A percentile compares a stretch with the other conserved stretches of the same genome.
phyloP scores from a whole-genome alignment of 306 rosid species.

The Corylus americana region DNA sequence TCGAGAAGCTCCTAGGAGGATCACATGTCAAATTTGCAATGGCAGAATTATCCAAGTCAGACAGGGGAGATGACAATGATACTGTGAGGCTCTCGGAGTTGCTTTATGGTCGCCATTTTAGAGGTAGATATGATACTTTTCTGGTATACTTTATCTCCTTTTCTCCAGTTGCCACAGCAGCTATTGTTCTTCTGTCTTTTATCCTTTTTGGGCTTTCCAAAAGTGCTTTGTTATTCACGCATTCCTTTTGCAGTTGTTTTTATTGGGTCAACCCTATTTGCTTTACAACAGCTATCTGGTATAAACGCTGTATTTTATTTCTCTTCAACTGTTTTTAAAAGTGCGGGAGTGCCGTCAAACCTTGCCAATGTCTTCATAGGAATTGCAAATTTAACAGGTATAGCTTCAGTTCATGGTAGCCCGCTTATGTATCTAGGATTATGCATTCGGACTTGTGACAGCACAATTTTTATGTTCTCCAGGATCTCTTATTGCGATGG shows the following conservation, averaged over 20 bases:
- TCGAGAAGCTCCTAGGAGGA: slow-evolving; percentile 82
- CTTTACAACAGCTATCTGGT: slow-evolving; percentile 99
- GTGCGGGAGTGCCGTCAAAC: slow-evolving; percentile 88
- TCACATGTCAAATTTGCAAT: slow-evolving; percentile 87
- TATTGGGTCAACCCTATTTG: slow-evolving; percentile 99
- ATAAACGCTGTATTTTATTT: slow-evolving; percentile 96
- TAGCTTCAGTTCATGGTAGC: slow-evolving; percentile 18
- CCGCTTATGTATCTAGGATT: slow-evolving; percentile 14
- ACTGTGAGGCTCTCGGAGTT: slow-evolving; percentile 71
- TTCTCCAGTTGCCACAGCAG: not conserved
- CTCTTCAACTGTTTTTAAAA: slow-evolving; percentile 95
- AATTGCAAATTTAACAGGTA: slow-evolving; percentile 80
- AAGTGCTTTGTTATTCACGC: slow-evolving; percentile 61
- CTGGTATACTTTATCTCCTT: slow-evolving; percentile 18
- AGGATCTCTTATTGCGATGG: slow-evolving; percentile 84
- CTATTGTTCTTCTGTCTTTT: slow-evolving; percentile 17
- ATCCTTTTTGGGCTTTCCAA: slow-evolving; percentile 29
- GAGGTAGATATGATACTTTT: slow-evolving; percentile 47
- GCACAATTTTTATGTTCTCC: slow-evolving; percentile 24
- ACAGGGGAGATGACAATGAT: slow-evolving; percentile 79
- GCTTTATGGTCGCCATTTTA: slow-evolving; percentile 80
- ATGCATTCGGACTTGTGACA: slow-evolving; percentile 30
- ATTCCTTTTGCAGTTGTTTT: slow-evolving; percentile 97
- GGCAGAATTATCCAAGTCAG: slow-evolving; percentile 68
- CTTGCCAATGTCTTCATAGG: slow-evolving; percentile 87